These are phyloP conservation scores for Geranium brycei DNA, from an alignment of 345 rosid species.

Conservation along the genomic window DNA sequence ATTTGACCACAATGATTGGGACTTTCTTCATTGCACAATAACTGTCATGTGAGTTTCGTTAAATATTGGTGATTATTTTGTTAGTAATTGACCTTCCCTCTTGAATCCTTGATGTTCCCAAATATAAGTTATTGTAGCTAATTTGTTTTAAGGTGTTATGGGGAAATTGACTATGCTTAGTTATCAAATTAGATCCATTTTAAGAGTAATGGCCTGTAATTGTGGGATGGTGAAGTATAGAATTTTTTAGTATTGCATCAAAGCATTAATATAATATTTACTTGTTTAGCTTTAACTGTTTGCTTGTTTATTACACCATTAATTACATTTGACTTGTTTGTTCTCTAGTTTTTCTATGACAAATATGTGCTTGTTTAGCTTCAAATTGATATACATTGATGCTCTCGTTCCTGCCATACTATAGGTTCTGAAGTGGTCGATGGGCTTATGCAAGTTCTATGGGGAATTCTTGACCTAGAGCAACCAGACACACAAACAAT, in stretches of 20 bases:
- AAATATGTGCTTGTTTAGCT: not conserved
- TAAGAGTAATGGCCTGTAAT: not conserved
- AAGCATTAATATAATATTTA: too few relatives aligned
- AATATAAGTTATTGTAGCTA: too few relatives aligned
- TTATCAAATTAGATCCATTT: not conserved
- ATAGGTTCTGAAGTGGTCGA: slow-evolving; percentile 86
- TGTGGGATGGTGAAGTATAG: not conserved
- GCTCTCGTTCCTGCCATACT: slow-evolving; percentile 12
- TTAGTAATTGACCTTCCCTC: not conserved
- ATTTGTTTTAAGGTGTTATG: not conserved
- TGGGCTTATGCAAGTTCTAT: slow-evolving; percentile 82
- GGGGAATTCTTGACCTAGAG: slow-evolving; percentile 94
- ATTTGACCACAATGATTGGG: not conserved
- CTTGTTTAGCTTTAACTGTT: too few relatives aligned
- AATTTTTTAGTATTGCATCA: too few relatives aligned
- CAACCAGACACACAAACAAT: slow-evolving; percentile 85
- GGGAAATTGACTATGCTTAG: not conserved
- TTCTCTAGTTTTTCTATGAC: not conserved
- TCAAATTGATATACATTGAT: slow-evolving; percentile 1
- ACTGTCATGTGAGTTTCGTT: not conserved
- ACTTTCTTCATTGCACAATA: not conserved
- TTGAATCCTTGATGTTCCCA: not conserved
- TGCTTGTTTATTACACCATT: too few relatives aligned
- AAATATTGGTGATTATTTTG: too few relatives aligned
- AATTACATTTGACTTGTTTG: too few relatives aligned